Evolutionary conservation across 148 eudicot genomes (phyloP), one percentile per base, ranked within the genome.

Genomic region (Cornus controversa): DNA sequence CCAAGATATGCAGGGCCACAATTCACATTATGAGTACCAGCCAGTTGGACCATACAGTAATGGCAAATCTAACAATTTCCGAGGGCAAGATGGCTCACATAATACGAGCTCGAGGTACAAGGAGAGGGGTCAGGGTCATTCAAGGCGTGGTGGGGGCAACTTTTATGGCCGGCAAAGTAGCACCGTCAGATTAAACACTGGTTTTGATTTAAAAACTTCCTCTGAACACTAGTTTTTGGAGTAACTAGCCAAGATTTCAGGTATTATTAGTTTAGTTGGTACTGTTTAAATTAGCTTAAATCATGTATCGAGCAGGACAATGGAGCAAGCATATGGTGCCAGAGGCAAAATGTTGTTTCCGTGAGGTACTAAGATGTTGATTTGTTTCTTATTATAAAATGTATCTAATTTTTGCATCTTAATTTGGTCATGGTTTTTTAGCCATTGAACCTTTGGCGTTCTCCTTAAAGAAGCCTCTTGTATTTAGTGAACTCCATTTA

Each of bases 1-100:
- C 73, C 82, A 86, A 36, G 99, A 89, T 63, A 90, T 89, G 69
- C 93, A 83, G 69, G 84, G 89, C 81, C 92, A 88, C 72, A 89
- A 83, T 81, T 78, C 86, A 27, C 97, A 89, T 53, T 89, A 80
- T 29, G 97, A 90, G 74, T 93, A 93, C 90, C 99, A 92, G 80
- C 95, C 97, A 23, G 89, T 91, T 72, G 91, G 91, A 66, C 81
- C 89, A 31, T 58, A 84, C 45, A 82, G 81, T 69, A 79, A 67
- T 69, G 67, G 66, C 76, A 91, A 84, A 69, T 71, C 86, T 10
- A 86, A 74, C 76, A 87, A 84, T 69, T 64, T 75, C 22, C 92
- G 87, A 67, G 86, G 85, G 71, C 84, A 80, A 29, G 20, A 75
- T 50, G 86, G 82, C 70, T 84, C 81, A 73, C 80, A 79, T 50